Base-by-base conservation (phyloP, 108 stramenopile species). In the Cyclotella atomus region DNA sequence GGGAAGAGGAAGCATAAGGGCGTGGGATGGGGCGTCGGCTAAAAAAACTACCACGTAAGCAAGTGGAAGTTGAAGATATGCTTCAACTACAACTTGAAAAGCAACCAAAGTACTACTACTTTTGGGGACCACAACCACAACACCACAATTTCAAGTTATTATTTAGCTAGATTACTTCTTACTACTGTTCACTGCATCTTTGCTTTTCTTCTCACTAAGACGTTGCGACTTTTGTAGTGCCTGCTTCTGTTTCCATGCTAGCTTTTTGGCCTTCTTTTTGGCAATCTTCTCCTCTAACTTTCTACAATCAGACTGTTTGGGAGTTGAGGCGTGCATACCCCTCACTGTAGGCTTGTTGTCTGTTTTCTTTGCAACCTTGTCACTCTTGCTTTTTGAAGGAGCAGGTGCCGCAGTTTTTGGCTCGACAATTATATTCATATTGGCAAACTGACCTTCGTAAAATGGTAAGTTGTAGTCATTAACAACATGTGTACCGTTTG, bases 241-340 rank as follows among this genome's bases (percentile, higher is more conserved):
- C 73, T 94, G 93, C 45, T 81, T 78, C 9, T 61, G 65, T 75
- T 93, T 96, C 92, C 92, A 96, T 50, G 83, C 90, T 34, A 86
- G 44, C 64, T 94, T 94, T 50, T 95, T 95, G 10, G 83, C 85
- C 9, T 70, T 65, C 49, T 94, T 94, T 75, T 91, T 91, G 1
- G 85, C 68, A 25, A 73, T 64, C 25, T 81, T 82, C 6, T 61
- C 47, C 38, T 68, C 62, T 54, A 71, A 68, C 27, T 85, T 72
- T 17, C 43, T 38, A 20, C 20, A 66, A 34, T 53, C 50, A 57
- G 43, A 44, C 27, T 8, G 10, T 34, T 62, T 65, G 15, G 24
- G 38, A 2, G 52, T 57, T 45, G 15, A 24, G 28, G 33, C 52
- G 12, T 41, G n/a, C n/a, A n/a, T n/a, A n/a, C n/a, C 20, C 6